These are phyloP conservation scores for Gaertneriomyces sp. DNA, from an alignment of 192 early-diverging fungal species.

Conservation along the genomic window DNA sequence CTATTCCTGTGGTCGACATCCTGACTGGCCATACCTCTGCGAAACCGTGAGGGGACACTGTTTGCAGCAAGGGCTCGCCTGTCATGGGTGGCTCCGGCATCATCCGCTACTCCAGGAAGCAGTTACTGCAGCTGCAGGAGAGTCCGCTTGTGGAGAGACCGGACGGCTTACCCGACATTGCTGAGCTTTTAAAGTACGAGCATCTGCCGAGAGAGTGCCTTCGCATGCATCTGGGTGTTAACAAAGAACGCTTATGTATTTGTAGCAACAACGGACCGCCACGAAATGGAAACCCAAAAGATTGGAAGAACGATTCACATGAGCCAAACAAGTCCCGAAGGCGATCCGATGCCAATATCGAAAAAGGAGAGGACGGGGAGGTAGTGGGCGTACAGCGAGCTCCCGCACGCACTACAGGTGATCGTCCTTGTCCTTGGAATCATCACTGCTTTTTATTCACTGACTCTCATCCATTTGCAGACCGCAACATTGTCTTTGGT, in stretches of 20 bases:
- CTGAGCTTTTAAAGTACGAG: slow-evolving; percentile 16
- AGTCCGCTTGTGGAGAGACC: slow-evolving; percentile 27
- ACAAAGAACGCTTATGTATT: neutral
- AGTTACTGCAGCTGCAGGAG: slow-evolving; percentile 22
- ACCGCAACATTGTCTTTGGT: slow-evolving; percentile 31
- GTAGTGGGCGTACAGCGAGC: too few relatives aligned
- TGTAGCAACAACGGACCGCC: neutral
- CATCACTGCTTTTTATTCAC: neutral
- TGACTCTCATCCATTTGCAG: slow-evolving; percentile 8
- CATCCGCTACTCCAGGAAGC: slow-evolving; percentile 21
- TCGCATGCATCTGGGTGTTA: neutral
- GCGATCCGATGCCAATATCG: slow-evolving; percentile 1
- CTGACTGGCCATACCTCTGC: too few relatives aligned
- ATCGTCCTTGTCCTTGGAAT: too few relatives aligned
- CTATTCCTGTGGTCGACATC: too few relatives aligned
- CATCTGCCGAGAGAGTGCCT: neutral
- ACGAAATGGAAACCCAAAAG: too few relatives aligned
- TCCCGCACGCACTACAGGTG: too few relatives aligned
- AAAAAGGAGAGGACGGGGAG: neutral
- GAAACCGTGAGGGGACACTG: neutral
- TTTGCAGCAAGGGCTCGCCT: neutral
- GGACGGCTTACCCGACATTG: slow-evolving; percentile 9
- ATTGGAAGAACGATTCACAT: neutral
- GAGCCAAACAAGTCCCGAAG: neutral
- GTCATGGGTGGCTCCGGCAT: neutral